Evolutionary conservation across 2,329 filamentous ascomycete species (phyloP), one percentile per base, ranked within the genome.

Genomic region (Fusarium nygamai): DNA sequence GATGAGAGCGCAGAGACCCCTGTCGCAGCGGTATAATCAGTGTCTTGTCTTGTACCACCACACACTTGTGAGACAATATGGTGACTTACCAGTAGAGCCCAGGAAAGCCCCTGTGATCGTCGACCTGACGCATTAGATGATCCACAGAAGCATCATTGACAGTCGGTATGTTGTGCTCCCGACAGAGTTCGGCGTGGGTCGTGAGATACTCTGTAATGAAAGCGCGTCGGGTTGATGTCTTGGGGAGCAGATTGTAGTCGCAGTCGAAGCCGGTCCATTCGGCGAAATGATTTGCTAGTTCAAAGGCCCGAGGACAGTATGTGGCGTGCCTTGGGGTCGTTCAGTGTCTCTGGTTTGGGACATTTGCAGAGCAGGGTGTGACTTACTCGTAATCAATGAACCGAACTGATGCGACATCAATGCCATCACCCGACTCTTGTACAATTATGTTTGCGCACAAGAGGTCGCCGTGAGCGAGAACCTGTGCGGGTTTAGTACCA

Each of bases 361-460:
- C 46, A 31, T 50, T n/a, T 43, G 50, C 36, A 41, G 51, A 16
- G 19, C 20, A 50, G 33, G 50, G 64, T 67, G 20, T 48, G 29
- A 67, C 74, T 60, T 63, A 76, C 74, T 76, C 74, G 66, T 76
- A 76, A 44, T 76, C 74, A 36, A 76, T 76, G 64, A 76, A 76
- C 14, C 70, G 70, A 8, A 76, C 72, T 34, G 72, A 68, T 29
- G 69, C 61, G 20, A 57, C 53, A 33, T 63, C 47, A 4, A 34
- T 58, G 41, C n/a, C n/a, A 16, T 51, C 51, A 56, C n/a, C 47
- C 47, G 47, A 38, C n/a, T 56, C 53, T 29, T 76, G 74, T 39
- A 75, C 54, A 53, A 76, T 76, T 38, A 76, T 76, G 41, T 76
- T 76, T 22, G 69, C 74, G 39, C 66, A 75, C 34, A 76, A 56